phyloP scores from a whole-genome alignment of 257 asterid species.

The Sherardia arvensis region DNA sequence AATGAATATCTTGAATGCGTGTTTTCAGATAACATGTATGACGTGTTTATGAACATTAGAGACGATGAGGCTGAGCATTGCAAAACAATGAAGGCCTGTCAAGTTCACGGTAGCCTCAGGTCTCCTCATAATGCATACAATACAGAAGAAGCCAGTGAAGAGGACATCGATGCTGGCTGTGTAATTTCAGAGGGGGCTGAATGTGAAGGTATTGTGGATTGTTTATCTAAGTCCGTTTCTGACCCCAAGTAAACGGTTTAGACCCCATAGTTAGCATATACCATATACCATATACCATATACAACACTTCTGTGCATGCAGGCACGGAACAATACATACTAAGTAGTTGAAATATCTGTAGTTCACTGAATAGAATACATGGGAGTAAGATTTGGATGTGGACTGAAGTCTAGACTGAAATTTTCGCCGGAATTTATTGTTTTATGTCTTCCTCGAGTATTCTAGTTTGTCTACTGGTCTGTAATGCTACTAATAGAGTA shows the following conservation, averaged over 20 bases:
- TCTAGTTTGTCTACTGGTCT: no score
- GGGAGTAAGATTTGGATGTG: no score
- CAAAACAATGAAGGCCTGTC: slow-evolving; percentile 97
- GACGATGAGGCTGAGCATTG: slow-evolving; percentile 98
- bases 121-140: slow-evolving; percentile 58
- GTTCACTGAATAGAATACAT: no score
- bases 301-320: neutral
- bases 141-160: slow-evolving; percentile 19
- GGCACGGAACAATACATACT: neutral
- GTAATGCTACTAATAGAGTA: no score
- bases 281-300: slow-evolving; percentile 2
- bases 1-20: neutral
- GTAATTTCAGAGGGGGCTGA: slow-evolving; percentile 30
- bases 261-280: slow-evolving; percentile 1
- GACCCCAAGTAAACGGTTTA: slow-evolving; percentile 22
- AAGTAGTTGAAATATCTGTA: neutral
- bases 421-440: no score
- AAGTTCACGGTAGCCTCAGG: slow-evolving; percentile 73
- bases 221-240: slow-evolving; percentile 50
- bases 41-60: slow-evolving; percentile 75
- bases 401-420: no score
- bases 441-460: no score
- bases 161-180: slow-evolving; percentile 32
- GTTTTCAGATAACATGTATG: slow-evolving; percentile 68
- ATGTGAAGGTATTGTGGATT: slow-evolving; percentile 74